Conservation (phyloP, 129 eudicot genomes). For the Chrysanthemum makinoi region DNA sequence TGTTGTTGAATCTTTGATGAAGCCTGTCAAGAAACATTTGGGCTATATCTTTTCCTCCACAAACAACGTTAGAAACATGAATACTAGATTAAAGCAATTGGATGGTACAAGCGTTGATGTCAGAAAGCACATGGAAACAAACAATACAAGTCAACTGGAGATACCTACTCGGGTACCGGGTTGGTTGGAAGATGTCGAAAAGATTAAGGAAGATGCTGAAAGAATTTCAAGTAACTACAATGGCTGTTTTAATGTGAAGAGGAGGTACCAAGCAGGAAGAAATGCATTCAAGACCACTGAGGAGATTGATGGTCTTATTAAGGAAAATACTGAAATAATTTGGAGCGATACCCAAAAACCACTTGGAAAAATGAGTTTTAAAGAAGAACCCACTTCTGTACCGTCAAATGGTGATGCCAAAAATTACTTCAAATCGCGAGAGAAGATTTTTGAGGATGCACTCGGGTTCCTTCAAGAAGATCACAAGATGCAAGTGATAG, state of each 20-base stretch:
- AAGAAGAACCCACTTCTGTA: background rate
- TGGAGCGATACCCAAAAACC: slow-evolving; percentile 8
- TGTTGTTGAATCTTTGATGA: background rate
- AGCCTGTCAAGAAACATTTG: background rate
- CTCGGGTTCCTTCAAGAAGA: slow-evolving; percentile 11
- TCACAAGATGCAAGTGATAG: slow-evolving; percentile 5
- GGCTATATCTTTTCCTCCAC: slow-evolving; percentile 2
- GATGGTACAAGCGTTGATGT: slow-evolving; percentile 7
- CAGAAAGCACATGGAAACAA: background rate
- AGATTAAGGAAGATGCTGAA: background rate
- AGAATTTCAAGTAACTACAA: background rate
- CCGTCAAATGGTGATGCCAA: background rate
- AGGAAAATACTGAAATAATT: background rate
- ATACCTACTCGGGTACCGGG: slow-evolving; percentile 11
- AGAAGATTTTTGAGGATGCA: background rate
- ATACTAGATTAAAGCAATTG: background rate
- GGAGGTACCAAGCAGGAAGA: background rate
- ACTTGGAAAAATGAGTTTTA: background rate
- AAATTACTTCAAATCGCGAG: slow-evolving; percentile 15
- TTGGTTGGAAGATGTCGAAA: slow-evolving; percentile 20
- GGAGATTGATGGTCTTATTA: background rate
- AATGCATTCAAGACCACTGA: background rate
- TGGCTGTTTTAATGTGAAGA: slow-evolving; percentile 18
- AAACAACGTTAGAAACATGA: background rate
- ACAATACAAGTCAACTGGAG: background rate